These are phyloP conservation scores for Tanacetum coccineum DNA, from an alignment of 129 eudicot species.

Conservation along the genomic window DNA sequence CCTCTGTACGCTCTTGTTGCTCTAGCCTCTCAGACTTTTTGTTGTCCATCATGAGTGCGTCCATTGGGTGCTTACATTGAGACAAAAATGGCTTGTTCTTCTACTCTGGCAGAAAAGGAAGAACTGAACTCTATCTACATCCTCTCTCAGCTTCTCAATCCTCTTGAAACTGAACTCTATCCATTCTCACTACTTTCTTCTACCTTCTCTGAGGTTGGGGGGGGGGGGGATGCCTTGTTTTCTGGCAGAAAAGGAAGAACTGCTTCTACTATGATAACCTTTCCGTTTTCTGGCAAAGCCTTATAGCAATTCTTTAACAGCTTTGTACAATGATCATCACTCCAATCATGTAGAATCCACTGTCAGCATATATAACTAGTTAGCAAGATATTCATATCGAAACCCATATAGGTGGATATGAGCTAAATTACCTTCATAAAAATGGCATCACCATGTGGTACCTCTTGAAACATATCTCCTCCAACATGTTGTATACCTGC, in stretches of 20 bases:
- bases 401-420: not conserved
- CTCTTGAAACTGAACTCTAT: no score
- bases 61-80: not conserved
- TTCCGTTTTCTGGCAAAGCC: conserved; percentile 46
- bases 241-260: conserved; percentile 28
- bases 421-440: conserved; percentile 48
- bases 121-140: no score
- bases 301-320: conserved; percentile 44
- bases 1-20: conserved; percentile 39
- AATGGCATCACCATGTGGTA: conserved; percentile 48
- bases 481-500: conserved; percentile 42
- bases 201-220: no score
- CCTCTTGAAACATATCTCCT: conserved; percentile 55
- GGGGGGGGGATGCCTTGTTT: not conserved
- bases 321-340: conserved; percentile 39
- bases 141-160: no score
- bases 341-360: conserved; percentile 46
- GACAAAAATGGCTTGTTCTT: no score
- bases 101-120: no score
- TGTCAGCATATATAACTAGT: not conserved
- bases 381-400: not conserved
- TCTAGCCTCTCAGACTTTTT: conserved; percentile 41
- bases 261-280: conserved; percentile 37
- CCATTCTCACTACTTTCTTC: no score
- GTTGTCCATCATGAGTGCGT: conserved; percentile 38